Evolutionary conservation across 1,139 yeast species (phyloP).

Genomic region (Groenewaldozyma sp.): DNA sequence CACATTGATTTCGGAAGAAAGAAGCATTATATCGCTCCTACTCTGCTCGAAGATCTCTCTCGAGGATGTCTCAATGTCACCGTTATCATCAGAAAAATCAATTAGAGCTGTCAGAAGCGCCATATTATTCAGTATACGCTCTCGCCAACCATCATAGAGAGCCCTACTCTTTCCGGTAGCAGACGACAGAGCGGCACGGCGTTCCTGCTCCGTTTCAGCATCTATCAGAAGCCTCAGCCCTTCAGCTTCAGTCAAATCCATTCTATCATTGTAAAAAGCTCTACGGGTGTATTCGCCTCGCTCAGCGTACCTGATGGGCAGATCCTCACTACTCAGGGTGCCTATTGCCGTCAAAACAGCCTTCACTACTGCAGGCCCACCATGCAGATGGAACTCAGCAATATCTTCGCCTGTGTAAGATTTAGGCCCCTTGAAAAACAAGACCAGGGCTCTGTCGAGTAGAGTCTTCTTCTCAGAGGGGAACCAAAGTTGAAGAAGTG

Average conservation of each 20-base stretch:
- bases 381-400: constrained; percentile 82
- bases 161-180: constrained; percentile 58
- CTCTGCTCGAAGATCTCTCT: constrained; percentile 39
- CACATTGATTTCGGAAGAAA: constrained; percentile 38
- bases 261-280: constrained; percentile 64
- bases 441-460: constrained; percentile 67
- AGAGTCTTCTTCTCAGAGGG: constrained; percentile 32
- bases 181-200: constrained; percentile 63
- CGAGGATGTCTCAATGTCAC: constrained; percentile 57
- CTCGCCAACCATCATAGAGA: constrained; percentile 59
- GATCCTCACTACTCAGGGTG: constrained; percentile 13
- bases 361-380: constrained; percentile 78
- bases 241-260: constrained; percentile 75
- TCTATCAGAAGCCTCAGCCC: constrained; percentile 84
- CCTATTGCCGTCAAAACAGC: constrained; percentile 60
- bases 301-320: constrained; percentile 64
- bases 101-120: constrained; percentile 80
- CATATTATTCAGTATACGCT: constrained; percentile 50
- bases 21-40: constrained; percentile 31
- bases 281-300: constrained; percentile 87
- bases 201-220: constrained; percentile 88
- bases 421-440: constrained; percentile 64
- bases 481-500: constrained; percentile 35
- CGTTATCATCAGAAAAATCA: constrained; percentile 89
- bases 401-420: constrained; percentile 92